phyloP scores from a whole-genome alignment of 108 stramenopile species.

The Cylindrotheca closterium region DNA sequence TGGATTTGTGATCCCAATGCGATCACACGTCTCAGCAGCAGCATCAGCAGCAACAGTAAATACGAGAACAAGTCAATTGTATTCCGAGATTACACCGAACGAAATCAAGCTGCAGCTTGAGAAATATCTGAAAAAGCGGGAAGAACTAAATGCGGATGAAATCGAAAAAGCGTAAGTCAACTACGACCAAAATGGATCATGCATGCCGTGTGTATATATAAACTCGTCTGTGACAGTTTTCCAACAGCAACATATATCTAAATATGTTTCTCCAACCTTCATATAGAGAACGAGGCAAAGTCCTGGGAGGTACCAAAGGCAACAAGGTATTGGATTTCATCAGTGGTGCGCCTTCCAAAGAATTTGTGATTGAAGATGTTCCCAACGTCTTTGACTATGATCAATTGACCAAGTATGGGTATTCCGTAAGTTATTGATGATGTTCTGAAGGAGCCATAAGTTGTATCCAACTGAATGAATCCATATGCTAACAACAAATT shows the following conservation, averaged over 20 bases:
- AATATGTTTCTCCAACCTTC: background rate
- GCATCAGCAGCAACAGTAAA: no score
- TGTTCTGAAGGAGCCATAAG: no score
- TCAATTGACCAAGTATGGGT: conserved; percentile 73
- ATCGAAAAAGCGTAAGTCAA: conserved; percentile 50
- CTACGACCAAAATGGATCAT: background rate
- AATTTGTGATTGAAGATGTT: conserved; percentile 48
- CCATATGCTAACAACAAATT: no score
- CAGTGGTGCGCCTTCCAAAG: conserved; percentile 72
- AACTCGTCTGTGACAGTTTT: background rate
- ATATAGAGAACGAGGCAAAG: conserved; percentile 40
- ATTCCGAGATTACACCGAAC: conserved; percentile 11
- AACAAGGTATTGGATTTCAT: conserved; percentile 74
- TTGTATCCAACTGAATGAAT: no score
- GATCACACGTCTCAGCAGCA: no score
- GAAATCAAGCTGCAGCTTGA: conserved; percentile 67
- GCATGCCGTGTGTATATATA: background rate
- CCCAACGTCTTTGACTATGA: conserved; percentile 81
- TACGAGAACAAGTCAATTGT: no score
- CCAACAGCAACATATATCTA: background rate
- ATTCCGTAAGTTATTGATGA: conserved; percentile 31
- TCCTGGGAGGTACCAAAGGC: conserved; percentile 77
- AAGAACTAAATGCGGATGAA: conserved; percentile 67
- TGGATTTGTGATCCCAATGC: no score
- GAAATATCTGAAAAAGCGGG: conserved; percentile 64